Evolutionary conservation across 768 basidiomycete species (phyloP), one percentile per base, ranked within the genome.

Genomic region (Rickenella mellea): DNA sequence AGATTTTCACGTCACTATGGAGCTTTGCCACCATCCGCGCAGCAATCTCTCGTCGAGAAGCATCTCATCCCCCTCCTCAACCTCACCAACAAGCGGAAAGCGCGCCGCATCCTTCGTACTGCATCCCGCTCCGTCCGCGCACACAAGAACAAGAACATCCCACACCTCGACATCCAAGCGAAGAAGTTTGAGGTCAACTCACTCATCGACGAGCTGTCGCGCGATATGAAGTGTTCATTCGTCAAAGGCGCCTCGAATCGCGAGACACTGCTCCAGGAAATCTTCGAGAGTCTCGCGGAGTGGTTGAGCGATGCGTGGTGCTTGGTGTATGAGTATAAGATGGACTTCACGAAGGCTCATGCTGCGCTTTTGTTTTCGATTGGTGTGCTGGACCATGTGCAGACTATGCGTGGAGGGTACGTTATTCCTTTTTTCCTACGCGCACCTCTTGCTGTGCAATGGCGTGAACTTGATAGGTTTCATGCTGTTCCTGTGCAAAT

Each of bases 241-340:
- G 59, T 76, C 48, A 71, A 66, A 40, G 79, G 79, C 39, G 62
- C 64, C 24, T 77, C 76, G 2, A 68, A 63, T 45, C 65, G 69
- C 22, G 70, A 73, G 15, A 76, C 79, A 46, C 63, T 83, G 2
- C 51, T 81, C 11, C 48, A 60, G 19, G 79, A 83, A 54, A 67
- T 72, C 6, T 59, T 80, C 7, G 68, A 75, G 36, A 76, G 66
- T 48, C 55, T 83, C 19, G 59, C 70, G 0, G 51, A 52, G n/a
- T 83, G 80, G 80, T 51, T 83, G 37, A 73, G 66, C 52, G 70
- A 77, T 47, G 73, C 83, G 27, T 84, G 82, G 82, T 64, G 55
- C 41, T 64, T 69, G 25, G 73, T 73, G 7, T 82, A 73, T 48
- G 80, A 83, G 47, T 69, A 77, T 48, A 61, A 68, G 14, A 66